Base-by-base conservation (phyloP, 139 green algal genomes). In the Desmodesmus armatus region DNA sequence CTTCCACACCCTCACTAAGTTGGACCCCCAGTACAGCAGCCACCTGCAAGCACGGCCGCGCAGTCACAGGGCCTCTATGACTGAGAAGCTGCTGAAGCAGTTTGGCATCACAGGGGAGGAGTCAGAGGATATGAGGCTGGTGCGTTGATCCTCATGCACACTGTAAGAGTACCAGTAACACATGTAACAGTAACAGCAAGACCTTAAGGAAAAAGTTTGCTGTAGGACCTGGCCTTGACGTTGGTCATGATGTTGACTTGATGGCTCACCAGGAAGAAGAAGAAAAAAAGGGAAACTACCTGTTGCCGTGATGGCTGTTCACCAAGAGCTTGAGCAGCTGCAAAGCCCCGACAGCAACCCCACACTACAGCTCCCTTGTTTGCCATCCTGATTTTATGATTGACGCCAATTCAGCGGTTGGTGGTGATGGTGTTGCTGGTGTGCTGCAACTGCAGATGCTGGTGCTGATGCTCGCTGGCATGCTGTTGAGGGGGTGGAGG, bases 401-500 rank as follows among this genome's bases (percentile, higher is more conserved):
- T 13, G 9, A 9, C 13, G 47, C 47, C 60, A 39, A 1, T 6
- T 17, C n/a, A 39, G 60, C n/a, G 35, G 60, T 4, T 69, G 60
- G n/a, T n/a, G n/a, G n/a, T n/a, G n/a, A 55, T 55, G 47, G 9
- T 21, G 7, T 7, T 13, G 13, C 47, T 55, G 47, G 9, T 55
- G 13, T 55, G 33, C 33, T 9, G 60, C 27, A 11, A n/a, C n/a
- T 23, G 29, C 71, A 79, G 71, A 62, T 62, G 43, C 15, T 79
- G 71, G 19, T 79, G 43, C 71, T 79, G n/a, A 79, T 79, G 71
- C 35, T 62, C 25, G 43, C 35, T 40, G 71, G 71, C 41, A 19
- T 79, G 11, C 43, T 79, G 71, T n/a, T 79, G 43, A 63, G 43
- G 41, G 71, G 43, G 3, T 81, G 74, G 74, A 62, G 74, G 19